Evolutionary conservation across 768 basidiomycete species (phyloP).

Genomic region (Boletellus emodensis): DNA sequence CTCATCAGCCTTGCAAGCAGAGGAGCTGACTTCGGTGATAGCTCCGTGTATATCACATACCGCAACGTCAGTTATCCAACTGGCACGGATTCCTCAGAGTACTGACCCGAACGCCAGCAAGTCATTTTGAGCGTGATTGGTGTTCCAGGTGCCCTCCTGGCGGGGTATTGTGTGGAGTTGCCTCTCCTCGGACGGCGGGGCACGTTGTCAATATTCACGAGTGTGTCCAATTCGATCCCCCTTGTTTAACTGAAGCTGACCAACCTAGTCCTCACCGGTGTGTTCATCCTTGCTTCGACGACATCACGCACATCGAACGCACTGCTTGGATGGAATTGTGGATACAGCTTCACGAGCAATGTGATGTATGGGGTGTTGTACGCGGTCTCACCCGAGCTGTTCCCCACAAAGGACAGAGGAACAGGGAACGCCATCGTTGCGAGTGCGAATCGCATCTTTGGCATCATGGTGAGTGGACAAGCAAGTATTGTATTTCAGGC

Average conservation of each 20-base stretch:
- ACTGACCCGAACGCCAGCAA: slow-evolving; percentile 34
- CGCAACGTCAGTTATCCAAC: slow-evolving; percentile 48
- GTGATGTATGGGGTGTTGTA: slow-evolving; percentile 52
- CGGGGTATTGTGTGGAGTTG: slow-evolving; percentile 51
- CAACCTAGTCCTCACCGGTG: slow-evolving; percentile 43
- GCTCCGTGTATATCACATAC: slow-evolving; percentile 67
- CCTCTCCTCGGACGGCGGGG: slow-evolving; percentile 51
- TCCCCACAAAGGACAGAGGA: slow-evolving; percentile 51
- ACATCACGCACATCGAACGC: slow-evolving; percentile 50
- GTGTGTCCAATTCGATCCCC: slow-evolving; percentile 20
- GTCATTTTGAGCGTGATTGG: slow-evolving; percentile 56
- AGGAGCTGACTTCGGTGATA: slow-evolving; percentile 67
- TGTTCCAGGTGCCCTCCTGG: slow-evolving; percentile 53
- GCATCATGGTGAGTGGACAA: slow-evolving; percentile 45
- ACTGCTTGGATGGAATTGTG: slow-evolving; percentile 57
- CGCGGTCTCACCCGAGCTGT: slow-evolving; percentile 45
- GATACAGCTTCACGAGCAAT: slow-evolving; percentile 53
- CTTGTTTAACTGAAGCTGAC: background rate
- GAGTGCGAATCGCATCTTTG: slow-evolving; percentile 52
- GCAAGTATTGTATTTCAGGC: too few relatives aligned
- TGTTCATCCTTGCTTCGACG: slow-evolving; percentile 55
- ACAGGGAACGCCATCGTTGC: slow-evolving; percentile 55
- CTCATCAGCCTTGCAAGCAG: slow-evolving; percentile 52
- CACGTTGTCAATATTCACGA: slow-evolving; percentile 48
- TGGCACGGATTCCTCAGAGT: background rate